phyloP scores from a whole-genome alignment of 306 rosid genomes.

The Arachis hypogaea region DNA sequence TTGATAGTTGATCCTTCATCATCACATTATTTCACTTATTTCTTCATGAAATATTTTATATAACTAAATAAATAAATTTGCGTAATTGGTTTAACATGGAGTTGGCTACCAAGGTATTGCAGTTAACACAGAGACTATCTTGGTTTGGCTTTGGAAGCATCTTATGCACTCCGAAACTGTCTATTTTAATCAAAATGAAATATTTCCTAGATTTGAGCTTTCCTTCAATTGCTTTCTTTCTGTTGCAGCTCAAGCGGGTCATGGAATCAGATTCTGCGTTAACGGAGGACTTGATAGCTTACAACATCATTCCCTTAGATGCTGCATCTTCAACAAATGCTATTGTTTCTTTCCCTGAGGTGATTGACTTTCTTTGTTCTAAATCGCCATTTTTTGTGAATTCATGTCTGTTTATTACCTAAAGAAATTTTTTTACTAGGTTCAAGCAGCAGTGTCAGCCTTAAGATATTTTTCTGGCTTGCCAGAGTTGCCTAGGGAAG shows the following conservation, averaged over 20 bases:
- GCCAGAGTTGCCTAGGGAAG: constrained; percentile 73
- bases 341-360: constrained; percentile 71
- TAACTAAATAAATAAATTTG: not conserved
- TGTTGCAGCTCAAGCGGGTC: constrained; percentile 72
- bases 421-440: constrained; percentile 52
- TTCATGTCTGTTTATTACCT: constrained; percentile 30
- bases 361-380: constrained; percentile 39
- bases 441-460: constrained; percentile 82
- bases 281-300: constrained; percentile 86
- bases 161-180: not conserved
- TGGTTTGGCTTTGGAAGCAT: constrained; percentile 6
- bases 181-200: not conserved
- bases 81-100: constrained; percentile 11
- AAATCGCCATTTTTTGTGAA: constrained; percentile 15
- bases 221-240: constrained; percentile 31
- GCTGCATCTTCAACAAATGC: constrained; percentile 74
- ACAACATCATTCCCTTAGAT: constrained; percentile 90
- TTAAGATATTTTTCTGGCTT: constrained; percentile 67
- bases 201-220: not conserved
- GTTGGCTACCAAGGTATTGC: constrained; percentile 4
- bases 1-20: not conserved
- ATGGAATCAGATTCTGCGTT: constrained; percentile 90
- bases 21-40: not conserved
- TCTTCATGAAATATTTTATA: too few relatives aligned
- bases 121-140: not conserved